These are phyloP conservation scores for Solanum megistacrolobum DNA, from an alignment of 257 asterid genomes.

Conservation along the genomic window DNA sequence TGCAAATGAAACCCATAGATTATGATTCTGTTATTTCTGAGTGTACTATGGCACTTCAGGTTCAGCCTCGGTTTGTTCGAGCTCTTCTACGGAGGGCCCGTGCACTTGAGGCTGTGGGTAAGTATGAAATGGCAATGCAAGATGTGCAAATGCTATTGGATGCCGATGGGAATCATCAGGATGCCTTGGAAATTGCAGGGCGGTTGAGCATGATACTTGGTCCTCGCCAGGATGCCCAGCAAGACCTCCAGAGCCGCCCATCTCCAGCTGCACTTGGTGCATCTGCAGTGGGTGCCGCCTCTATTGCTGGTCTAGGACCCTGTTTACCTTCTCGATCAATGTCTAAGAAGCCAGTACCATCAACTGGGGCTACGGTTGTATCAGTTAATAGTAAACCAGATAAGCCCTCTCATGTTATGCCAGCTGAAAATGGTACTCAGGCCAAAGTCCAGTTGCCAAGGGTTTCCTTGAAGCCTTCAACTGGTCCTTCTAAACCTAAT, in stretches of 20 bases:
- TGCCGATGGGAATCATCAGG: constrained; percentile 51
- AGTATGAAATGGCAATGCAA: constrained; percentile 65
- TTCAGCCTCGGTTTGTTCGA: constrained; percentile 53
- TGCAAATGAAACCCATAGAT: constrained; percentile 84
- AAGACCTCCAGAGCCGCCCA: constrained; percentile 92
- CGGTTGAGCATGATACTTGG: constrained; percentile 50
- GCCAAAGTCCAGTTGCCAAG: constrained; percentile 43
- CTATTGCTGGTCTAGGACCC: constrained; percentile 84
- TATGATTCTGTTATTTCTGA: constrained; percentile 67
- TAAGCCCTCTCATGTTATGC: constrained; percentile 41
- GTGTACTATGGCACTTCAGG: constrained; percentile 69
- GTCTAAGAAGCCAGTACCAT: constrained; percentile 44
- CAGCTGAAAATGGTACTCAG: constrained; percentile 49
- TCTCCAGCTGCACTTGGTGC: constrained; percentile 99
- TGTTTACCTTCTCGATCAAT: constrained; percentile 77
- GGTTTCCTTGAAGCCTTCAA: constrained; percentile 65
- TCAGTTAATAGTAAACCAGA: constrained; percentile 31
- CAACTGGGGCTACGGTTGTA: constrained; percentile 15
- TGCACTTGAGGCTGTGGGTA: constrained; percentile 62
- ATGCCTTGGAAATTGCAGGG: constrained; percentile 62
- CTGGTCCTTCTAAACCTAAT: constrained; percentile 35
- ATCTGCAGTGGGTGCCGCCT: constrained; percentile 91
- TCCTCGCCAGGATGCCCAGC: constrained; percentile 40
- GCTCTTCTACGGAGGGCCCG: constrained; percentile 85
- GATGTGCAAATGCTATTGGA: constrained; percentile 56